phyloP scores from a whole-genome alignment of 805 yeast species.

The Wickerhamomyces sydowiorum region DNA sequence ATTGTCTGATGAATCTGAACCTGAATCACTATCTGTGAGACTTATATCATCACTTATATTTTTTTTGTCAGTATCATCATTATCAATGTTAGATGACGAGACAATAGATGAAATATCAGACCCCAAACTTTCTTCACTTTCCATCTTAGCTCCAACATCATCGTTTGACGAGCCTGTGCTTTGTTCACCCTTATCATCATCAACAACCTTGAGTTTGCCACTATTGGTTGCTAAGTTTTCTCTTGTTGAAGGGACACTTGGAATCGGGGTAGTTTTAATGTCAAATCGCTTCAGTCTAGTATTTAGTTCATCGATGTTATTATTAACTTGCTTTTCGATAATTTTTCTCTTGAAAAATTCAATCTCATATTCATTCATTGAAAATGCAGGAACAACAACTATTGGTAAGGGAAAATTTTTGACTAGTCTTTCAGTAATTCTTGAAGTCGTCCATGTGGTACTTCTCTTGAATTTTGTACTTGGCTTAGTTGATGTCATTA shows the following conservation, averaged over 20 bases:
- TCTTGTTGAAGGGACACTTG: slow-evolving; percentile 7
- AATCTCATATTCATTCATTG: slow-evolving; percentile 48
- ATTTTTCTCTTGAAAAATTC: slow-evolving; percentile 31
- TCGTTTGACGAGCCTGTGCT: too few species aligned
- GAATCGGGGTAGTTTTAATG: slow-evolving; percentile 5
- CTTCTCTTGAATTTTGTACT: slow-evolving; percentile 36
- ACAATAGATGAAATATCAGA: neutral
- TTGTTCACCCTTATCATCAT: neutral
- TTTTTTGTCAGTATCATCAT: slow-evolving; percentile 4
- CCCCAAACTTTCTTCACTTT: neutral
- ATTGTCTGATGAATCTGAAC: too few species aligned
- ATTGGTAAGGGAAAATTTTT: slow-evolving; percentile 61
- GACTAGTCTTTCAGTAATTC: slow-evolving; percentile 59
- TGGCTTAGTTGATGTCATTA: slow-evolving; percentile 52
- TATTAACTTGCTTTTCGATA: slow-evolving; percentile 7
- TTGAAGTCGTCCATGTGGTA: slow-evolving; percentile 54
- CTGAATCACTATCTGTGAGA: slow-evolving; percentile 6
- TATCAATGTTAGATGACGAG: too few species aligned
- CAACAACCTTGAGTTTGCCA: neutral
- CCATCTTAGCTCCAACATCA: too few species aligned
- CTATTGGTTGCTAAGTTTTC: neutral
- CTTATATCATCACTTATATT: slow-evolving; percentile 1
- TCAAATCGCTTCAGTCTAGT: slow-evolving; percentile 4
- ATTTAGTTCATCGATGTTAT: slow-evolving; percentile 6
- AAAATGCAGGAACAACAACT: slow-evolving; percentile 58